Percentiles rank a stretch among this genome's conserved stretches.
Conservation (phyloP, 345 rosid genomes). For the Eucalyptus sp. region DNA sequence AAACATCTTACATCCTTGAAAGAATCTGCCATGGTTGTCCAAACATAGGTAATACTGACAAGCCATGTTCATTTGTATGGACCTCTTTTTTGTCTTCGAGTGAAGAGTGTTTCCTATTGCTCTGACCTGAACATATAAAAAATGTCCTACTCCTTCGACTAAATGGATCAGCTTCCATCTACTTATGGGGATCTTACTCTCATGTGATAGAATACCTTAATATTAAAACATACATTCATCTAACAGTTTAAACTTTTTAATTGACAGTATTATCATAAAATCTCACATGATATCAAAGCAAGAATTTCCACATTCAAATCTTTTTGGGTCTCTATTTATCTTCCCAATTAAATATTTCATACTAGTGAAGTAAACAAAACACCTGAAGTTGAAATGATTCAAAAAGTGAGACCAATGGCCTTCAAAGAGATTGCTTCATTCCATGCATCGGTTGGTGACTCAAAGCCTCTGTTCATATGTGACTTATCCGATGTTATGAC, state of each 20-base stretch:
- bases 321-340: accelerated
- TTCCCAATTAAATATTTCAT: not conserved
- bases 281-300: too few relatives aligned
- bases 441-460: not conserved
- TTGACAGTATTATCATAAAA: too few relatives aligned
- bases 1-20: not conserved
- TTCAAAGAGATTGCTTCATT: not conserved
- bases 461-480: not conserved
- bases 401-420: not conserved
- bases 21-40: not conserved
- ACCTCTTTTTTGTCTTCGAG: not conserved
- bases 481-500: not conserved
- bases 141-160: not conserved
- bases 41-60: too few relatives aligned
- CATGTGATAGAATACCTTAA: not conserved
- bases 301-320: accelerated
- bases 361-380: not conserved
- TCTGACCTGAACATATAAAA: not conserved
- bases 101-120: not conserved
- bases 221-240: too few relatives aligned
- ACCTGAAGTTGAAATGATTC: not conserved
- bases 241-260: too few relatives aligned
- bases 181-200: not conserved
- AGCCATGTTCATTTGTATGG: not conserved
- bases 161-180: not conserved